Conservation (phyloP, 352 stramenopile genomes). For the Globisporangium cylindrosporum region DNA sequence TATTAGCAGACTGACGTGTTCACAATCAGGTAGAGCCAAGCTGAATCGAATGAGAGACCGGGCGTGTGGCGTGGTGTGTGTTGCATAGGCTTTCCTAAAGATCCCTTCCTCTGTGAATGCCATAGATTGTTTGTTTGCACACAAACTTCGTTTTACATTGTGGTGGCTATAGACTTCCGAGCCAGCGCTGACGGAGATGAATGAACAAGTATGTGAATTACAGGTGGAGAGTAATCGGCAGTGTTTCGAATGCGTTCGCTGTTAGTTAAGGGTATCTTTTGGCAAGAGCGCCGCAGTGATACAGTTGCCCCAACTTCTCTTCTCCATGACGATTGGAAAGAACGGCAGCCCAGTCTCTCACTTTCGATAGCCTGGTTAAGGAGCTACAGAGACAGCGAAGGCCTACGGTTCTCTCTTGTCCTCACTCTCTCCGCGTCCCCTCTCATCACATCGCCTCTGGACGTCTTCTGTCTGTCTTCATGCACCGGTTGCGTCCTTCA, state of each 20-base stretch:
- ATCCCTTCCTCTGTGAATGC: background rate
- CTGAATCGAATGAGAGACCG: background rate
- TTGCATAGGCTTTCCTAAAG: background rate
- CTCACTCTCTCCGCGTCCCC: background rate
- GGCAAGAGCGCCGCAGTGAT: background rate
- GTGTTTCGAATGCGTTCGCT: background rate
- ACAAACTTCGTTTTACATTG: too few relatives aligned
- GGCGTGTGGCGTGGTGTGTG: background rate
- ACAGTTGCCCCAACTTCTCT: background rate
- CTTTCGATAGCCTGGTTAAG: background rate
- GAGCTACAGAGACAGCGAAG: background rate
- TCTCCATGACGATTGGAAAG: background rate
- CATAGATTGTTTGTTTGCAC: background rate
- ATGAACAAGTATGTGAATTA: too few relatives aligned
- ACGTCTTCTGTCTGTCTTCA: slow-evolving; percentile 5
- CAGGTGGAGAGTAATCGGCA: background rate
- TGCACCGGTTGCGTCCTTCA: slow-evolving; percentile 56
- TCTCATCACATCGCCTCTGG: too few relatives aligned
- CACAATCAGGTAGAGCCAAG: background rate
- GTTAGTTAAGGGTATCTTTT: background rate
- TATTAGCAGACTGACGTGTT: slow-evolving; percentile 33
- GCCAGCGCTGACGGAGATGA: too few relatives aligned
- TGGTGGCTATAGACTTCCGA: too few relatives aligned
- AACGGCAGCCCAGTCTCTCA: background rate
- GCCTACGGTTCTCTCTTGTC: background rate